Evolutionary conservation across 2,329 filamentous ascomycete species (phyloP).

Genomic region (Neurospora sp.): DNA sequence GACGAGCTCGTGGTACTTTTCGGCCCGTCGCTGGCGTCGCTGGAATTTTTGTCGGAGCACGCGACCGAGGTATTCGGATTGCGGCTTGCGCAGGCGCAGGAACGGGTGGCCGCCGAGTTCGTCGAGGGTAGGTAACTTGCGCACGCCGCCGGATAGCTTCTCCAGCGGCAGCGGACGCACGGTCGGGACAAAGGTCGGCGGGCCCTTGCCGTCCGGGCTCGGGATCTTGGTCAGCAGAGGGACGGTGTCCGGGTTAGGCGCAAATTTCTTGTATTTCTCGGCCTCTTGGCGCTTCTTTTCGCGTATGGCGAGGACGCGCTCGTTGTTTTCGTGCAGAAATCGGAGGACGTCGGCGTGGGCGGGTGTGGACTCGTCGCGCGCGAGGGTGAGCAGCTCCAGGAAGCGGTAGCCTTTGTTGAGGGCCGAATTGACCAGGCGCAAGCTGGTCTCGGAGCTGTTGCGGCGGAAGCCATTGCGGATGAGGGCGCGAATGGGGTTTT

Average conservation of each 20-base stretch:
- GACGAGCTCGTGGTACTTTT: conserved; percentile 28
- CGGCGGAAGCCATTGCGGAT: conserved; percentile 53
- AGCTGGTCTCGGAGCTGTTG: conserved; percentile 48
- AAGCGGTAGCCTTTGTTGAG: conserved; percentile 58
- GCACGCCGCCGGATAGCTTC: conserved; percentile 36
- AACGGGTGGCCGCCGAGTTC: conserved; percentile 51
- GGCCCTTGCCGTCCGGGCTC: conserved; percentile 20
- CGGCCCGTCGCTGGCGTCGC: conserved; percentile 32
- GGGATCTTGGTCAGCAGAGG: conserved; percentile 24
- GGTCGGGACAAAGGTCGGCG: conserved; percentile 37
- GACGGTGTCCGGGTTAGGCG: conserved; percentile 13
- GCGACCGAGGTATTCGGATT: conserved; percentile 48
- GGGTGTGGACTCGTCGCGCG: conserved; percentile 26
- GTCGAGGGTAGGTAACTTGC: conserved; percentile 48
- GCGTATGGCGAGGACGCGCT: conserved; percentile 15
- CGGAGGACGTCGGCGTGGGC: conserved; percentile 29
- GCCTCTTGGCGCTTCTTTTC: not conserved
- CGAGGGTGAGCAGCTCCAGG: conserved; percentile 30
- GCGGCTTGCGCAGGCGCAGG: conserved; percentile 56
- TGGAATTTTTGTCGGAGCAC: conserved; percentile 44
- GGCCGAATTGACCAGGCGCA: conserved; percentile 49
- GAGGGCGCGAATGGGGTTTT: conserved; percentile 44
- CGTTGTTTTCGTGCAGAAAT: conserved; percentile 26
- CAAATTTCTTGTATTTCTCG: conserved; percentile 2
- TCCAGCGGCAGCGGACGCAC: conserved; percentile 37